Conservation (phyloP, 1,139 yeast species). For the Barnettozyma hawaiiensis region DNA sequence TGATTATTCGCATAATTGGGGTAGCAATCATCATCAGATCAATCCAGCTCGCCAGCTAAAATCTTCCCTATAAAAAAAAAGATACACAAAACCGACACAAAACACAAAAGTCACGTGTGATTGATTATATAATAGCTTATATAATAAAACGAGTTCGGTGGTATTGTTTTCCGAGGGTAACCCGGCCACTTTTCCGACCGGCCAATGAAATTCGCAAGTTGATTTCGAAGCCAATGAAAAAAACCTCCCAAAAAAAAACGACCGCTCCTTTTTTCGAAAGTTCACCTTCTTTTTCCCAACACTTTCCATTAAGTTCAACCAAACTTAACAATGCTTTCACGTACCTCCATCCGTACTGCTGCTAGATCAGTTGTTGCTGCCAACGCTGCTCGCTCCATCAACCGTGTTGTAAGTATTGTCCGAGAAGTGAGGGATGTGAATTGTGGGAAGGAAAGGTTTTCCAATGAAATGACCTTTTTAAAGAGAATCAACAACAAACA, state of each 20-base stretch:
- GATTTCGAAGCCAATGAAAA: slow-evolving; percentile 23
- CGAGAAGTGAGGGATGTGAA: not conserved
- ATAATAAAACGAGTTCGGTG: no score
- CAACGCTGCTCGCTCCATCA: slow-evolving; percentile 44
- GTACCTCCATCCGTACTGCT: slow-evolving; percentile 79
- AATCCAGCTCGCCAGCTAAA: no score
- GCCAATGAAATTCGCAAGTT: slow-evolving; percentile 21
- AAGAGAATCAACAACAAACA: not conserved
- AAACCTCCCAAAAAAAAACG: slow-evolving; percentile 16
- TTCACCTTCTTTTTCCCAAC: slow-evolving; percentile 19
- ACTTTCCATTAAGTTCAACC: slow-evolving; percentile 9
- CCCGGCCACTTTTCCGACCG: slow-evolving; percentile 4
- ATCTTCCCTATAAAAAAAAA: no score
- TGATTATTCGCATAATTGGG: not conserved
- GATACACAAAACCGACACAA: no score
- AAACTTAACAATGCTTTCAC: slow-evolving; percentile 57
- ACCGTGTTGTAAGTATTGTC: slow-evolving; percentile 57
- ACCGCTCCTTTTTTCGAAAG: slow-evolving; percentile 18
- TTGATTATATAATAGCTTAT: not conserved
- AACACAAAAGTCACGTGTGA: no score
- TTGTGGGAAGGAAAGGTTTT: slow-evolving; percentile 3
- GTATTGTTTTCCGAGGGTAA: not conserved
- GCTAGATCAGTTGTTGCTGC: slow-evolving; percentile 71
- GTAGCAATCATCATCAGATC: not conserved
- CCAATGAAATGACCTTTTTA: no score